These are phyloP conservation scores for Dorcoceras hygrometricum DNA, from an alignment of 257 asterid species.

Conservation along the genomic window DNA sequence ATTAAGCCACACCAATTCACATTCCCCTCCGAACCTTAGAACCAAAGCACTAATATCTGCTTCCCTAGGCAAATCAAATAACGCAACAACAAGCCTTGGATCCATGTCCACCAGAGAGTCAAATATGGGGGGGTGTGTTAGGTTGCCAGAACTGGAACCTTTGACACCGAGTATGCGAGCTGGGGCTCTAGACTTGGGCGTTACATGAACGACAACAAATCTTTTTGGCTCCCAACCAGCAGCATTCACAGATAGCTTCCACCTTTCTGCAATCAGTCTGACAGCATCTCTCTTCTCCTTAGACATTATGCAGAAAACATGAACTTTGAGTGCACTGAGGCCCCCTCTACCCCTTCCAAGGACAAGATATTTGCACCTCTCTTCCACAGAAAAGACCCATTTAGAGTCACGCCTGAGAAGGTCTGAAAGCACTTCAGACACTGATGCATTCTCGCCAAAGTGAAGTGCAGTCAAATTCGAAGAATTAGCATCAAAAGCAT, in stretches of 20 bases:
- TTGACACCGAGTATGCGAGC: constrained; percentile 76
- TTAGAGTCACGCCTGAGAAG: constrained; percentile 93
- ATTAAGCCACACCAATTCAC: constrained; percentile 94
- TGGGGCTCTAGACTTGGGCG: constrained; percentile 84
- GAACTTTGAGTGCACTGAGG: constrained; percentile 68
- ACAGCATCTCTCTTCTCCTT: constrained; percentile 89
- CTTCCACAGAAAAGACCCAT: constrained; percentile 88
- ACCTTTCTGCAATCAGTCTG: constrained; percentile 85
- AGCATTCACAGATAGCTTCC: constrained; percentile 83
- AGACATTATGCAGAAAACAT: constrained; percentile 78
- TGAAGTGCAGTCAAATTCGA: constrained; percentile 78
- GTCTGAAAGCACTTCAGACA: constrained; percentile 82
- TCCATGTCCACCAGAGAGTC: constrained; percentile 92
- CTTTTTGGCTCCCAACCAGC: constrained; percentile 99
- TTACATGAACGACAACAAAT: constrained; percentile 69
- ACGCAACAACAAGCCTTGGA: constrained; percentile 87
- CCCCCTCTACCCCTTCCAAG: constrained; percentile 82
- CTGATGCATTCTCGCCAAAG: constrained; percentile 73
- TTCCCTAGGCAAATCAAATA: constrained; percentile 90
- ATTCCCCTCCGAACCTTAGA: constrained; percentile 94
- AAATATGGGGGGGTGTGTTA: constrained; percentile 62
- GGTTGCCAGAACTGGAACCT: constrained; percentile 40
- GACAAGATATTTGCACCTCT: constrained; percentile 79
- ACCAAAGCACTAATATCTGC: constrained; percentile 90
- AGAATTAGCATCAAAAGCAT: constrained; percentile 70